Percentiles rank a stretch among this genome's conserved stretches.
Conservation (phyloP, 192 early-diverging fungal species). For the Backusella psychrophila region DNA sequence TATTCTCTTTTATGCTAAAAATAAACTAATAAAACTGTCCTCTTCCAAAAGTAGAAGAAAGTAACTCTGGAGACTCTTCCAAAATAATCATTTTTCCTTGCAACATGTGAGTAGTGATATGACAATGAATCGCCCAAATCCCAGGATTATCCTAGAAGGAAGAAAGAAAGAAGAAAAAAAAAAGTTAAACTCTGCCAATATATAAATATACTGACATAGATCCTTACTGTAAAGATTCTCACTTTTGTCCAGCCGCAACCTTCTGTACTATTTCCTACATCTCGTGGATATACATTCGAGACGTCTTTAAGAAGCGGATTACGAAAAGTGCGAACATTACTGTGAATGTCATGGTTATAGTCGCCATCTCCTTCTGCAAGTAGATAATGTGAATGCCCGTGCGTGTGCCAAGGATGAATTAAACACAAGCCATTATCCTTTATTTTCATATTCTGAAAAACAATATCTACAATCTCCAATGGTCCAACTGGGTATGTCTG, state of each 20-base stretch:
- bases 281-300: constrained; percentile 15
- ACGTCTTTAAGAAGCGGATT: constrained; percentile 13
- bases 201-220: not conserved
- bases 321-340: not conserved
- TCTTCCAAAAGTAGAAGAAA: not conserved
- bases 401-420: constrained; percentile 28
- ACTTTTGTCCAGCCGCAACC: constrained; percentile 17
- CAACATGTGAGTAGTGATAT: not conserved
- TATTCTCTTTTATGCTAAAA: no score
- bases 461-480: constrained; percentile 23
- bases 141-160: constrained; percentile 16
- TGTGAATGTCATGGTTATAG: constrained; percentile 1
- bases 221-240: constrained; percentile 11
- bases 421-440: not conserved
- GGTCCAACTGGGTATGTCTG: constrained; percentile 9
- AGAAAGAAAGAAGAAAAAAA: not conserved
- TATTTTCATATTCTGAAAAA: constrained; percentile 9
- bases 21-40: no score
- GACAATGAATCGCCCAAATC: constrained; percentile 15
- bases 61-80: constrained; percentile 12
- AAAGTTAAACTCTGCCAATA: not conserved
- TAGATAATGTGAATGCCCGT: constrained; percentile 28
- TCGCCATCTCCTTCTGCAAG: constrained; percentile 17
- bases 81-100: constrained; percentile 13
- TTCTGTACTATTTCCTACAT: not conserved